These are phyloP conservation scores for Alternaria arborescens DNA, from an alignment of 2,329 filamentous ascomycete genomes.

Conservation along the genomic window DNA sequence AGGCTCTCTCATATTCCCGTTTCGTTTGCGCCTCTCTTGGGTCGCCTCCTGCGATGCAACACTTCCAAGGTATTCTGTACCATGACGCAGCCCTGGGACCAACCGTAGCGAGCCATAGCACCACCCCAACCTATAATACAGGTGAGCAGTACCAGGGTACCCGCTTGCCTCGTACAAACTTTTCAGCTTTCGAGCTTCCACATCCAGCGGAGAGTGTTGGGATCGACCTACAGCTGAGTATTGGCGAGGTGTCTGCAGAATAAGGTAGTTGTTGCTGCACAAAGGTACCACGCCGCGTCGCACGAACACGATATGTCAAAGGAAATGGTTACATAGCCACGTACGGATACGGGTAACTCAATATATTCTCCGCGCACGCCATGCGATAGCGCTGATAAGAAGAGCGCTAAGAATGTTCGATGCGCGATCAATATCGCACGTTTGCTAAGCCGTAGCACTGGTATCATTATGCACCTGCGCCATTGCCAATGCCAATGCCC, in stretches of 20 bases:
- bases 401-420: not conserved
- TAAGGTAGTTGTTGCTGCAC: not conserved
- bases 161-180: not conserved
- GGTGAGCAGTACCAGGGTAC: not conserved
- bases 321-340: conserved; percentile 3
- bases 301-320: conserved; percentile 1
- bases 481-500: not conserved
- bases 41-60: not conserved
- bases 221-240: not conserved
- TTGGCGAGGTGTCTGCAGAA: not conserved
- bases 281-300: not conserved
- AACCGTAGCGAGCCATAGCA: not conserved
- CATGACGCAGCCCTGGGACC: not conserved
- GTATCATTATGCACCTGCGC: not conserved
- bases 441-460: not conserved
- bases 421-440: not conserved
- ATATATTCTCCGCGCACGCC: not conserved
- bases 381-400: conserved; percentile 1
- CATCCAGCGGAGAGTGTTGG: not conserved
- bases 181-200: not conserved
- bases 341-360: conserved; percentile 3
- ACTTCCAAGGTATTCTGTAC: not conserved
- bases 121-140: not conserved
- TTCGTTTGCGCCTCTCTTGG: not conserved
- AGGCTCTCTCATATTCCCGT: not conserved